Base-by-base conservation (phyloP, 202 grass and related monocot genomes). In the Setaria viridis region DNA sequence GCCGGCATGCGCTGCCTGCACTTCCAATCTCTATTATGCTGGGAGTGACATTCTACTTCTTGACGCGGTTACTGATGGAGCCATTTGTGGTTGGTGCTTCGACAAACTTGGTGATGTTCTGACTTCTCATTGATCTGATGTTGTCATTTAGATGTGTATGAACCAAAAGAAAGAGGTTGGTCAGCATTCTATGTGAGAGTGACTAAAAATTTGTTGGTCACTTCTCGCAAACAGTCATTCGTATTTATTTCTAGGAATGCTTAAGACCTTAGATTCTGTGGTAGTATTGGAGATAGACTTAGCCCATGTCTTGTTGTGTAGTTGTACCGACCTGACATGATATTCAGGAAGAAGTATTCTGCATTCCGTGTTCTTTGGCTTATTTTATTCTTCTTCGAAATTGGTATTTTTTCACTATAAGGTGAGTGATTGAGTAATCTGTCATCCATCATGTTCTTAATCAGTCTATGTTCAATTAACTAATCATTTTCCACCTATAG, bases 81-180 rank as follows among this genome's bases (percentile, higher is more conserved):
- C 96, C 96, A 65, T 99, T 99, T 58, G 93, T 99, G 14, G 96
- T 96, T 41, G 88, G 96, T 0, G 82, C 91, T 37, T 99, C 91
- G 0, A 93, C 91, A 62, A 91, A 84, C 84, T 89, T 98, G 90
- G 93, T 98, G 86, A 98, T 98, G 95, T 98, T 98, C 89, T 91
- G 88, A 95, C 84, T 70, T 91, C 88, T 88, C 79, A 92, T 72
- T 77, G 59, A 80, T 70, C 70, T 71, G 16, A 0, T 71, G 56
- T 84, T 54, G 74, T 62, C 62, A 64, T 49, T 76, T 76, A 76
- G 63, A 72, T 76, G 19, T 76, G 47, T 35, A 64, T 47, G 12
- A 63, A 68, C 46, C 1, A n/a, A 55, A 84, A 67, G 59, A 20
- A 79, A 62, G 72, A 46, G 9, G 68, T 85, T 81, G 62, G 39